Evolutionary conservation across 768 basidiomycete species (phyloP).

Genomic region (Gymnopilus junonius): DNA sequence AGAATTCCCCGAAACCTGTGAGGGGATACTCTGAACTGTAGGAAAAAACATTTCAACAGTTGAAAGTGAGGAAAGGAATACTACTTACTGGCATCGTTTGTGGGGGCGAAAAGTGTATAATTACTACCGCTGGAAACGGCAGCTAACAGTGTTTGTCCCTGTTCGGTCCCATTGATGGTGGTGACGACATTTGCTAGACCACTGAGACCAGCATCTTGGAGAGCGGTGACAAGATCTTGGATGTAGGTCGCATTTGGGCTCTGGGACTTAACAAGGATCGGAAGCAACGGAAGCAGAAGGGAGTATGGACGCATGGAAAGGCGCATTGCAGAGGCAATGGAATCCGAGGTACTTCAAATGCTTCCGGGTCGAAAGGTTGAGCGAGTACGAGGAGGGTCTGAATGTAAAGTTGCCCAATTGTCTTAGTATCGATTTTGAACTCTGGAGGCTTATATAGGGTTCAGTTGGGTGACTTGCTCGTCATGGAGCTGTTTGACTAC

Average conservation of each 20-base stretch:
- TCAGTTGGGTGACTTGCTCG: constrained; percentile 2
- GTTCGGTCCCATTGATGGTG: constrained; percentile 46
- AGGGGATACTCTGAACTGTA: constrained; percentile 34
- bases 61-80: background rate
- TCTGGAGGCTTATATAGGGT: constrained; percentile 10
- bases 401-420: background rate
- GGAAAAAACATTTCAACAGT: background rate
- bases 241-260: constrained; percentile 17
- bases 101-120: constrained; percentile 63
- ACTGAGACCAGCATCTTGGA: constrained; percentile 45
- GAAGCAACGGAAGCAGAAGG: constrained; percentile 17
- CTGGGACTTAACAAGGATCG: constrained; percentile 22
- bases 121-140: constrained; percentile 44
- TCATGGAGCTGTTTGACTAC: constrained; percentile 11
- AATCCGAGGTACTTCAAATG: background rate
- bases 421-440: background rate
- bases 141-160: constrained; percentile 47
- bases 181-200: constrained; percentile 43
- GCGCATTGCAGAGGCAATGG: constrained; percentile 3
- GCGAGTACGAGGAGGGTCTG: background rate
- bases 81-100: constrained; percentile 55
- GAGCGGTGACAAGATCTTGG: constrained; percentile 39
- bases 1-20: constrained; percentile 21
- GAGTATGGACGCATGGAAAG: constrained; percentile 8
- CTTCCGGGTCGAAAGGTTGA: background rate